These are phyloP conservation scores for Plenodomus tracheiphilus DNA, from an alignment of 2,329 filamentous ascomycete species.

Conservation along the genomic window DNA sequence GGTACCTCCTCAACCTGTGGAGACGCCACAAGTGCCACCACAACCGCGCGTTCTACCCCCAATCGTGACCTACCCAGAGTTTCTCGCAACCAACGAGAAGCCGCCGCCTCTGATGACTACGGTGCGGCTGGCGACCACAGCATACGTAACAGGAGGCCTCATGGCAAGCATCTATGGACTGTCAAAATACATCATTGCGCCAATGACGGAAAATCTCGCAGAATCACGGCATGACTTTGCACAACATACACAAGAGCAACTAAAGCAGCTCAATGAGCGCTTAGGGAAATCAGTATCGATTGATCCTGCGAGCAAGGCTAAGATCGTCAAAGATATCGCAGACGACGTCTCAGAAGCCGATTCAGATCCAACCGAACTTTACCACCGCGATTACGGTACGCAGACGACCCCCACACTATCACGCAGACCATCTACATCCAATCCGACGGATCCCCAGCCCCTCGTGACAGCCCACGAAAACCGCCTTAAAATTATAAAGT, in stretches of 20 bases:
- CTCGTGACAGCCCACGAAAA: conserved; percentile 46
- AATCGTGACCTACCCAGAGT: conserved; percentile 70
- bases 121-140: conserved; percentile 58
- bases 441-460: conserved; percentile 27
- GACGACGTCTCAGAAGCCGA: conserved; percentile 53
- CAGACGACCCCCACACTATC: conserved; percentile 67
- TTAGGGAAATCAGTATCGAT: conserved; percentile 65
- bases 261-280: conserved; percentile 60
- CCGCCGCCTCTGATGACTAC: conserved; percentile 63
- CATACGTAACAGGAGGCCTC: conserved; percentile 60
- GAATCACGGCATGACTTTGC: conserved; percentile 62
- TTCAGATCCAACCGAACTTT: conserved; percentile 74
- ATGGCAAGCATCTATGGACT: conserved; percentile 68
- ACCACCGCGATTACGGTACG: conserved; percentile 78
- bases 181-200: conserved; percentile 69
- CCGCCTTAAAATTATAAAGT: conserved; percentile 55
- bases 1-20: conserved; percentile 20
- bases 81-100: conserved; percentile 61
- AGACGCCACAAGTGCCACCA: conserved; percentile 17
- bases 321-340: conserved; percentile 30
- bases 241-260: conserved; percentile 54
- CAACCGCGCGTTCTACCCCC: conserved; percentile 55
- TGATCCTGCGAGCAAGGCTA: conserved; percentile 53
- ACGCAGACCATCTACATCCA: conserved; percentile 38
- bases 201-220: conserved; percentile 59